A percentile compares a stretch with the other conserved stretches of the same genome.
phyloP scores from a whole-genome alignment of 306 rosid genomes.

The Echinosophora koreensis region DNA sequence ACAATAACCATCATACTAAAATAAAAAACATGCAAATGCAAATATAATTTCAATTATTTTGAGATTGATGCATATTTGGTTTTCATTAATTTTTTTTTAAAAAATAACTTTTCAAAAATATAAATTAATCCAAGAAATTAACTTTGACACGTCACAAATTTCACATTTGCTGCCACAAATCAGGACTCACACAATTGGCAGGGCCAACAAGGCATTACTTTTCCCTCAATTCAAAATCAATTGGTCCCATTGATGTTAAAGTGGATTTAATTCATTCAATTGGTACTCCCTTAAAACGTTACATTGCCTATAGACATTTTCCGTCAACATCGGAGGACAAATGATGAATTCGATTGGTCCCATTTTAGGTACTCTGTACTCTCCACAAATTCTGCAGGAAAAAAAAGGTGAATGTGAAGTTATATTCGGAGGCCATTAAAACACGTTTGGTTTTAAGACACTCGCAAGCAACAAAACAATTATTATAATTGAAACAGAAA shows the following conservation, averaged over 20 bases:
- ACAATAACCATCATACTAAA: no score
- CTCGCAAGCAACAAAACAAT: not conserved
- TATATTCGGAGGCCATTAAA: not conserved
- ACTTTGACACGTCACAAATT: not conserved
- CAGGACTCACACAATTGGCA: not conserved
- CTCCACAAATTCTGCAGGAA: not conserved
- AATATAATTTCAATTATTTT: no score
- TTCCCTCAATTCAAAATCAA: not conserved
- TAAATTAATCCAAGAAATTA: no score
- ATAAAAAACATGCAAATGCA: no score
- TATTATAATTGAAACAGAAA: not conserved
- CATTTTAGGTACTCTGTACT: not conserved
- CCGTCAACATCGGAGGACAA: not conserved
- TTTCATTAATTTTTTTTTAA: no score
- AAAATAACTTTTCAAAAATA: no score
- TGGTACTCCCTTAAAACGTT: not conserved
- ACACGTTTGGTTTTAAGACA: not conserved
- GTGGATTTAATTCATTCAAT: not conserved
- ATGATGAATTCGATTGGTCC: not conserved
- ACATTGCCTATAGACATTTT: conserved; percentile 31
- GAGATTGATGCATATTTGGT: no score
- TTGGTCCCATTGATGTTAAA: not conserved
- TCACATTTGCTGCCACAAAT: not conserved
- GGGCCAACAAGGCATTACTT: not conserved
- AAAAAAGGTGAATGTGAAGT: not conserved